Percentiles rank a stretch among this genome's conserved stretches.
phyloP scores from a whole-genome alignment of 768 basidiomycete species.

The Candolleomyces eurysporus region DNA sequence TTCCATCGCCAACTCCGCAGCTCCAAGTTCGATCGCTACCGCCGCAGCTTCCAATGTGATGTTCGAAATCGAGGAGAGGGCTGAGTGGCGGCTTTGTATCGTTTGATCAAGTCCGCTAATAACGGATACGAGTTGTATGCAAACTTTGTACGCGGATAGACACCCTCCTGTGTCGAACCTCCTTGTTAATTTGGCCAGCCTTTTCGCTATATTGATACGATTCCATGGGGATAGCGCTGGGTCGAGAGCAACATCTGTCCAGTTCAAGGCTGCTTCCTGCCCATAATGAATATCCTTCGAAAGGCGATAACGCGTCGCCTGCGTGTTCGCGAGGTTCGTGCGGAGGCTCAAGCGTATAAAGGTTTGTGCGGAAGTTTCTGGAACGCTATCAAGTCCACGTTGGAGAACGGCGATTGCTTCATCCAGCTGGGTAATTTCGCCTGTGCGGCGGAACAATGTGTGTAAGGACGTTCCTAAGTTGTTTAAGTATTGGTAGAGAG shows the following conservation, averaged over 20 bases:
- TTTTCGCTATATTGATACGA: not conserved
- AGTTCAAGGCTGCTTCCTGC: not conserved
- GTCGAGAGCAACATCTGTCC: not conserved
- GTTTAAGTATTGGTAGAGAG: too few relatives aligned
- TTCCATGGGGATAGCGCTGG: not conserved
- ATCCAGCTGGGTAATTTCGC: too few relatives aligned
- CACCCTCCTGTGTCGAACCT: not conserved
- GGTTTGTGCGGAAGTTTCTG: too few relatives aligned
- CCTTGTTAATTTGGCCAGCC: not conserved
- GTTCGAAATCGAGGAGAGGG: not conserved
- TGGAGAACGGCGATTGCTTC: too few relatives aligned
- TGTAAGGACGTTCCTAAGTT: too few relatives aligned
- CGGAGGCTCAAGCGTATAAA: too few relatives aligned
- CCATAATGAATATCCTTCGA: not conserved
- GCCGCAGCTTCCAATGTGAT: constrained; percentile 18
- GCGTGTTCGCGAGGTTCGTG: too few relatives aligned
- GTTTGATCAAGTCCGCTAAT: constrained; percentile 2
- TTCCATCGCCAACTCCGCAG: constrained; percentile 26
- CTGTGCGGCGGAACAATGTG: too few relatives aligned
- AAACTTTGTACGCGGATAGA: not conserved
- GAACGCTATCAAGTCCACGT: too few relatives aligned
- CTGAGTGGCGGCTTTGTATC: not conserved
- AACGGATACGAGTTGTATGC: not conserved
- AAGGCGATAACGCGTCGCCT: too few relatives aligned
- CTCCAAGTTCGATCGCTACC: constrained; percentile 18